These are phyloP conservation scores for Citrus reticulata DNA, from an alignment of 345 rosid genomes.

Conservation along the genomic window DNA sequence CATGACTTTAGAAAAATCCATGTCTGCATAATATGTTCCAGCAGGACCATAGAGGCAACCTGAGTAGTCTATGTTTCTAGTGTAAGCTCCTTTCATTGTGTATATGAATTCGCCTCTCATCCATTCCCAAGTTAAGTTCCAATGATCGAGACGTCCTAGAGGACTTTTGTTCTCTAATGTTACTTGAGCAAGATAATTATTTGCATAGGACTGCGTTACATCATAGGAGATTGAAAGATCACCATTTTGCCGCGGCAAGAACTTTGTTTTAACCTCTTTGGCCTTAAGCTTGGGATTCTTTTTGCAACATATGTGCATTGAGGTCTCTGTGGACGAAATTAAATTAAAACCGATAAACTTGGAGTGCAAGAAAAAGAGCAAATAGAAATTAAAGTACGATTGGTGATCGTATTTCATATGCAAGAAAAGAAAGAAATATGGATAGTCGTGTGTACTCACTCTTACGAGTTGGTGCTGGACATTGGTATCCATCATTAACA, in stretches of 20 bases:
- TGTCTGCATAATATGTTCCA: conserved; percentile 21
- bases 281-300: conserved; percentile 15
- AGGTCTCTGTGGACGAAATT: conserved; percentile 6
- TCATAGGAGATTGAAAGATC: conserved; percentile 49
- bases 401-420: too few species aligned
- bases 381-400: too few species aligned
- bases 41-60: conserved; percentile 42
- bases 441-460: conserved; percentile 3
- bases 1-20: conserved; percentile 44
- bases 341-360: neutral
- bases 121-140: conserved; percentile 74
- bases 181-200: conserved; percentile 40
- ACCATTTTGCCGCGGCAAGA: conserved; percentile 35
- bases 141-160: conserved; percentile 49
- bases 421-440: neutral
- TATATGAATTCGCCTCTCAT: conserved; percentile 44
- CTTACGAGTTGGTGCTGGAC: conserved; percentile 22
- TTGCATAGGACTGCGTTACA: conserved; percentile 20
- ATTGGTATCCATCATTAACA: conserved; percentile 39
- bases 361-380: neutral
- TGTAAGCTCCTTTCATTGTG: conserved; percentile 48
- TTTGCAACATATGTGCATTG: conserved; percentile 37
- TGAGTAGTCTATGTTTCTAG: conserved; percentile 22
- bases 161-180: conserved; percentile 44
- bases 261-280: conserved; percentile 7